These are phyloP conservation scores for Rhexocercosporidium sp. DNA, from an alignment of 2,329 filamentous ascomycete genomes.

Conservation along the genomic window DNA sequence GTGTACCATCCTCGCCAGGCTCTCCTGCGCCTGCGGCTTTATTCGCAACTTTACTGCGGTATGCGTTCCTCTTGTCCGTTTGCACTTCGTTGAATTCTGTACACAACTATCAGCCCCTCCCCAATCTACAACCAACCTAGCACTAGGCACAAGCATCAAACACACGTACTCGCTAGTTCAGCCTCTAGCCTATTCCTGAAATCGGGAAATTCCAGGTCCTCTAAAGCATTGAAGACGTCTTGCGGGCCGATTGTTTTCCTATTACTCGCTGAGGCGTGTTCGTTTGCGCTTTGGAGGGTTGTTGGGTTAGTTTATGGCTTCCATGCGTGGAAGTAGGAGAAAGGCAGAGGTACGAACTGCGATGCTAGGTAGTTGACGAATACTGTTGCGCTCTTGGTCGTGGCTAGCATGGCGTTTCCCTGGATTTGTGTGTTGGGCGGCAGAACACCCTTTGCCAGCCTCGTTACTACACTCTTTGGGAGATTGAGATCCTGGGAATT, in stretches of 20 bases:
- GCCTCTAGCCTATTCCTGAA: slow-evolving; percentile 75
- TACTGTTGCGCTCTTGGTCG: slow-evolving; percentile 82
- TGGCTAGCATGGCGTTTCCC: slow-evolving; percentile 78
- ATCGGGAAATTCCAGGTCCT: slow-evolving; percentile 74
- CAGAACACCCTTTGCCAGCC: slow-evolving; percentile 79
- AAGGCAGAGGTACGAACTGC: slow-evolving; percentile 59
- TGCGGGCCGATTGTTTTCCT: slow-evolving; percentile 80
- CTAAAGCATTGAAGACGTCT: slow-evolving; percentile 78
- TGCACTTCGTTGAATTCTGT: slow-evolving; percentile 47
- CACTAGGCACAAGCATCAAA: not conserved
- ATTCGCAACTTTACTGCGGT: slow-evolving; percentile 71
- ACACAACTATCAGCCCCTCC: slow-evolving; percentile 20
- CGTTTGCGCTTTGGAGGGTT: slow-evolving; percentile 66
- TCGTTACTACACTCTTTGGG: slow-evolving; percentile 80
- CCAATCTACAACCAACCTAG: not conserved
- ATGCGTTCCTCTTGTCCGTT: slow-evolving; percentile 75
- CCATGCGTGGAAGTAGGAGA: not conserved
- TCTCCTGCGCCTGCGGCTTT: slow-evolving; percentile 46
- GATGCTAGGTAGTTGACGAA: slow-evolving; percentile 82
- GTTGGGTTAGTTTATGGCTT: not conserved
- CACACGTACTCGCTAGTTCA: slow-evolving; percentile 72
- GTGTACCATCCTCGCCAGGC: slow-evolving; percentile 31
- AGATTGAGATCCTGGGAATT: slow-evolving; percentile 69
- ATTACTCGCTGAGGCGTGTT: slow-evolving; percentile 66
- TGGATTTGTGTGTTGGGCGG: slow-evolving; percentile 84